Base-by-base conservation (phyloP, 2,329 filamentous ascomycete genomes). In the Fusarium sp. region DNA sequence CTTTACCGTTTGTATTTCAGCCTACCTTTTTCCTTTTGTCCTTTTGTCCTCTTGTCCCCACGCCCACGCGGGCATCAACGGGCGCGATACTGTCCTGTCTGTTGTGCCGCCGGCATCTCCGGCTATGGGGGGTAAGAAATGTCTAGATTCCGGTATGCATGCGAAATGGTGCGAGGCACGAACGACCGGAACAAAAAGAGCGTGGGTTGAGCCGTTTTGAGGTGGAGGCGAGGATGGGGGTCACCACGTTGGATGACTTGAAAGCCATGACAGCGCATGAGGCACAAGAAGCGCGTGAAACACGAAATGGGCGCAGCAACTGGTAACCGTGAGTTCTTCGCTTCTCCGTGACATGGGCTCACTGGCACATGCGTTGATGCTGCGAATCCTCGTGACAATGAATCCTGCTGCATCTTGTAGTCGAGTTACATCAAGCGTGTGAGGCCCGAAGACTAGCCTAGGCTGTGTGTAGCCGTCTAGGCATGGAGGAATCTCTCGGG, bases 151-250 rank as follows among this genome's bases (percentile, higher is more conserved):
- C 63, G 57, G 64, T 64, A 56, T 66, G 71, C 65, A 74, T 69
- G 62, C 55, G 27, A 71, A 74, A 76, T 77, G 71, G 67, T 73
- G 71, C 61, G 71, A 77, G 69, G 60, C 22, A 62, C 57, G 57
- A 68, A 66, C 51, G 59, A 66, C 56, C 56, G 33, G 38, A 46
- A n/a, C 29, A 35, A 44, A 44, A n/a, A 67, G 49, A 76, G 64
- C 62, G 62, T 73, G 74, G 62, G 66, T 70, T 74, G 56, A 63
- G 53, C 46, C 31, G 36, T n/a, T 61, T 64, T 51, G 35, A 57
- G 29, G 72, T 75, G 74, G 75, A 77, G 75, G 72, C 61, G n/a
- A 35, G 64, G 49, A 72, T 74, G 74, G 75, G 74, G 75, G 62
- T 71, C 75, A 71, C 46, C 40, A 42, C 44, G 75, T 71, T 66